A percentile compares a stretch with the other conserved stretches of the same genome.
Evolutionary conservation across 1,284 basidiomycete species (phyloP).

Genomic region (Limonomyces culmigenus): DNA sequence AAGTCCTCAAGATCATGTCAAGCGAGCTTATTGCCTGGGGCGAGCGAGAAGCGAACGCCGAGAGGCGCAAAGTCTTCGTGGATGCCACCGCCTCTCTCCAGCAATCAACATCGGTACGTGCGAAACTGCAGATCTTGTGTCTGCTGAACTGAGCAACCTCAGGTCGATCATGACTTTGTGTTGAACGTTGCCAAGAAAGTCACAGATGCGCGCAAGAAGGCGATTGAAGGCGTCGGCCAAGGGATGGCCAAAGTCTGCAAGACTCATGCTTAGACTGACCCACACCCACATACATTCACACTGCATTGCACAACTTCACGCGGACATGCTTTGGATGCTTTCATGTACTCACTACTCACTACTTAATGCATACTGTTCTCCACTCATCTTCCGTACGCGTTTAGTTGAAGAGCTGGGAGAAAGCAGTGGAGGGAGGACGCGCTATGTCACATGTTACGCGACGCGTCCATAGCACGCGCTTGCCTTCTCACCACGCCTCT

Average conservation of each 20-base stretch:
- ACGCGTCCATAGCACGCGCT: no score
- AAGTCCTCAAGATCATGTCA: constrained; percentile 40
- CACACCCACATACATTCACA: not conserved
- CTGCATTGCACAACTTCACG: no score
- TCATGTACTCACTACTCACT: no score
- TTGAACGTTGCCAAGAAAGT: constrained; percentile 43
- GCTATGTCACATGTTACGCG: no score
- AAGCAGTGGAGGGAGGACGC: no score
- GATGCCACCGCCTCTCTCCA: constrained; percentile 34
- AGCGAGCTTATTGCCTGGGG: constrained; percentile 23
- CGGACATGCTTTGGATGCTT: no score
- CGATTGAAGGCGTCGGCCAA: constrained; percentile 54
- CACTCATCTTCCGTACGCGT: no score
- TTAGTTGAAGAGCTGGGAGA: no score
- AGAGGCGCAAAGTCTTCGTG: constrained; percentile 32
- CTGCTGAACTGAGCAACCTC: no score
- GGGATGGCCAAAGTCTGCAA: constrained; percentile 39
- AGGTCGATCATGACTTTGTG: constrained; percentile 55
- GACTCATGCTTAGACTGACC: constrained; percentile 17
- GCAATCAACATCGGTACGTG: no score
- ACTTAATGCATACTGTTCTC: constrained; percentile 2
- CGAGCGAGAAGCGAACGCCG: constrained; percentile 31
- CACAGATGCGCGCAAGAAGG: constrained; percentile 49
- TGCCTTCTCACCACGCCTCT: no score
- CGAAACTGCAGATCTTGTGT: no score